These are phyloP conservation scores for Exophiala sideris DNA, from an alignment of 2,329 filamentous ascomycete species.

Conservation along the genomic window DNA sequence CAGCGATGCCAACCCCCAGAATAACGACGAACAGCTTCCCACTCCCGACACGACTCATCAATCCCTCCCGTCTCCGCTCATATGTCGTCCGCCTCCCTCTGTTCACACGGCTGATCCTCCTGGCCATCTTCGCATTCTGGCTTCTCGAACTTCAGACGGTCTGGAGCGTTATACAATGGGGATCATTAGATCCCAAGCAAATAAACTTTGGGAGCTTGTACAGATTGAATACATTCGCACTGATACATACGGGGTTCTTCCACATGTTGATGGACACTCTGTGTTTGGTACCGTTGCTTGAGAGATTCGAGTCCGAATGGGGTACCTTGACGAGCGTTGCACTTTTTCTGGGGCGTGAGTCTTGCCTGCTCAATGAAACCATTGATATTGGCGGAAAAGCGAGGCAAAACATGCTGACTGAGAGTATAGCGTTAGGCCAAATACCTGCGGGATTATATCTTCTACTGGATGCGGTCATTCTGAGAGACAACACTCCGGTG, in stretches of 20 bases:
- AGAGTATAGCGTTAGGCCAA: constrained; percentile 64
- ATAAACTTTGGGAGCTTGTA: constrained; percentile 84
- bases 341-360: constrained; percentile 86
- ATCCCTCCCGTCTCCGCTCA: constrained; percentile 68
- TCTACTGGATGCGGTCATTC: constrained; percentile 68
- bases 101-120: constrained; percentile 70
- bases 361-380: background rate
- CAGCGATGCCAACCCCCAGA: constrained; percentile 16
- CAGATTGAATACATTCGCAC: constrained; percentile 84
- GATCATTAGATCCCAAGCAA: constrained; percentile 72
- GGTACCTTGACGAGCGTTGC: constrained; percentile 85
- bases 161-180: constrained; percentile 74
- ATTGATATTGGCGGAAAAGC: background rate
- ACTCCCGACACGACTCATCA: constrained; percentile 49
- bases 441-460: constrained; percentile 81
- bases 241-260: constrained; percentile 78
- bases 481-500: constrained; percentile 68
- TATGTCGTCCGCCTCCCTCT: constrained; percentile 84
- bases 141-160: constrained; percentile 64
- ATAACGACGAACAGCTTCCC: constrained; percentile 20
- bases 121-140: constrained; percentile 67
- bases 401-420: constrained; percentile 1
- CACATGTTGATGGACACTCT: constrained; percentile 77
- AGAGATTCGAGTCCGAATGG: constrained; percentile 88
- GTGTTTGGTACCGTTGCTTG: constrained; percentile 80